These are phyloP conservation scores for Coriolopsis trogii DNA, from an alignment of 1,284 basidiomycete genomes.

Conservation along the genomic window DNA sequence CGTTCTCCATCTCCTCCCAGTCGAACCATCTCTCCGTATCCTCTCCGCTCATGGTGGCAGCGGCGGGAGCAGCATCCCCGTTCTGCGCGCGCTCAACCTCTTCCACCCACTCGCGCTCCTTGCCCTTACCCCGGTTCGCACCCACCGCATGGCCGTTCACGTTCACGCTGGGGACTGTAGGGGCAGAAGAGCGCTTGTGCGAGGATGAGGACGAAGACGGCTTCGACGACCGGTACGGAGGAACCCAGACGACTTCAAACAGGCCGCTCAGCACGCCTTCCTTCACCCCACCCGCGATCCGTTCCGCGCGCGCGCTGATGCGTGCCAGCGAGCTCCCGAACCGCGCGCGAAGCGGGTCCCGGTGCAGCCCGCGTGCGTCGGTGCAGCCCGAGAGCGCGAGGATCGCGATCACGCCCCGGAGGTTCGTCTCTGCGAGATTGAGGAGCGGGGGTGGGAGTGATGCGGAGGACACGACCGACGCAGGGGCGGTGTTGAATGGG, in stretches of 20 bases:
- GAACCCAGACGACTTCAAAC: constrained; percentile 36
- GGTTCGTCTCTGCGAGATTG: constrained; percentile 29
- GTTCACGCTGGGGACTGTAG: constrained; percentile 1
- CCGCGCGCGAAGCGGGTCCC: constrained; percentile 34
- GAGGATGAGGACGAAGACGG: neutral
- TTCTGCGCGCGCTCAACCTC: constrained; percentile 20
- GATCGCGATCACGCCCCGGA: constrained; percentile 38
- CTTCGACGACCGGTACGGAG: constrained; percentile 6
- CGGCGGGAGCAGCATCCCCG: too few relatives aligned
- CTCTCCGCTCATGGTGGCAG: neutral
- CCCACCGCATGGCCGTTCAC: constrained; percentile 3
- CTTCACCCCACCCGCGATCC: constrained; percentile 34
- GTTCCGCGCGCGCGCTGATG: constrained; percentile 34
- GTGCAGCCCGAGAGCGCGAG: constrained; percentile 38
- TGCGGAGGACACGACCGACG: constrained; percentile 21
- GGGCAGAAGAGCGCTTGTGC: neutral
- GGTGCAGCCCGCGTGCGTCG: constrained; percentile 32
- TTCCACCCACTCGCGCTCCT: constrained; percentile 23
- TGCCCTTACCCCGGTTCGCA: constrained; percentile 13
- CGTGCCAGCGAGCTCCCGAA: constrained; percentile 33
- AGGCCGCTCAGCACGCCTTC: constrained; percentile 40
- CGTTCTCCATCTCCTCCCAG: constrained; percentile 37
- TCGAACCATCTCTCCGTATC: constrained; percentile 30
- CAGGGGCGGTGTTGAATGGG: constrained; percentile 28
- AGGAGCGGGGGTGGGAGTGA: constrained; percentile 16